Conservation (phyloP, 805 yeast genomes). For the baker's yeast (Saccharomyces cerevisiae) region DNA sequence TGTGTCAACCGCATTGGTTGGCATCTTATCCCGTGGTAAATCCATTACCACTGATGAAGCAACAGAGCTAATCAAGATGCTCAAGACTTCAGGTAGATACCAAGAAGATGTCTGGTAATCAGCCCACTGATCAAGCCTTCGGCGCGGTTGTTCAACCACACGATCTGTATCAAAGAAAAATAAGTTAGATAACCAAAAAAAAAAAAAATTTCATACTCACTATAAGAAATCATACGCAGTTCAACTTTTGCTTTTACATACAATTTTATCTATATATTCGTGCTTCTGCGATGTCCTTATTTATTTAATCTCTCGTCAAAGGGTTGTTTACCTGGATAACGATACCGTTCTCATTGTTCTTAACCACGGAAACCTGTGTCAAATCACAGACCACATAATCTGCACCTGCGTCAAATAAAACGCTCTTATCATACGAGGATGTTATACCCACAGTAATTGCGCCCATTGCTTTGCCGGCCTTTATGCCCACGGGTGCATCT, state of each 20-base stretch:
- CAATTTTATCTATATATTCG: background rate
- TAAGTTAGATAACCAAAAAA: background rate
- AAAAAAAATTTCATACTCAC: background rate
- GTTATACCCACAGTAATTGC: slow-evolving; percentile 71
- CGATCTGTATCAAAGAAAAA: background rate
- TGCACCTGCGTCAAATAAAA: slow-evolving; percentile 65
- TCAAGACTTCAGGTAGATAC: slow-evolving; percentile 77
- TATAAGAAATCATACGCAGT: background rate
- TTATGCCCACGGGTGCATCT: slow-evolving; percentile 78
- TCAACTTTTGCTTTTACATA: background rate
- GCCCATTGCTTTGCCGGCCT: slow-evolving; percentile 72
- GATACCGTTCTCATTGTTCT: slow-evolving; percentile 10
- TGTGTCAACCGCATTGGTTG: slow-evolving; percentile 62
- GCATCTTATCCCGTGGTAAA: slow-evolving; percentile 56
- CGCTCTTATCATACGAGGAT: slow-evolving; percentile 57
- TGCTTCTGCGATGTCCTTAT: background rate
- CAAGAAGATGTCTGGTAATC: slow-evolving; percentile 95
- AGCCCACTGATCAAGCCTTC: background rate
- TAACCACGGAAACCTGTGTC: slow-evolving; percentile 19
- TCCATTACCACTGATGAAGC: slow-evolving; percentile 62
- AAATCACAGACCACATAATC: slow-evolving; percentile 68
- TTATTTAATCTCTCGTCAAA: background rate
- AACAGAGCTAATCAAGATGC: slow-evolving; percentile 63
- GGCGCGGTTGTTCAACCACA: background rate
- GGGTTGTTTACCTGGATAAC: slow-evolving; percentile 11